Evolutionary conservation across 208 protist species (phyloP), one percentile per base, ranked within the genome.

Genomic region (Blechomonas ayalai): DNA sequence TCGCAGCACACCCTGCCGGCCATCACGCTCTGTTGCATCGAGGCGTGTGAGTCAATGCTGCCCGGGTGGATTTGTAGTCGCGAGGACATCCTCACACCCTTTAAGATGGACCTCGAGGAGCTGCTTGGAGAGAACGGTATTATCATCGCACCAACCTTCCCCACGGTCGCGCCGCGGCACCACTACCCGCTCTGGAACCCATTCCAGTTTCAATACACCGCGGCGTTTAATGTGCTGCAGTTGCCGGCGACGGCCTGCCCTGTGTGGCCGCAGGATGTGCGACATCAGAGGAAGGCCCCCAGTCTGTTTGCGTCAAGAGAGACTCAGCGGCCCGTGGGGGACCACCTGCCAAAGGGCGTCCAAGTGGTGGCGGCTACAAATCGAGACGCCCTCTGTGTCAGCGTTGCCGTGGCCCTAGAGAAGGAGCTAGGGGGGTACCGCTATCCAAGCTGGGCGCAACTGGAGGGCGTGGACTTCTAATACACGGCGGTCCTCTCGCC

Each of bases 201-300:
- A 2, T 81, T 92, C 23, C 67, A 87, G 54, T 92, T 87, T 37
- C 77, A 87, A 53, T 92, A 92, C 74, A 85, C 79, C 19, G 83
- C 83, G 1, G 74, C 67, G 35, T 92, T 92, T 57, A 92, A 92
- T 42, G 79, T 85, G 31, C 58, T 89, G 50, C 83, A 82, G 58
- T 66, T 88, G 50, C 83, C 83, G 2, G 73, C 71, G 24, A 86
- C 73, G 24, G 74, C 73, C 3, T 77, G 71, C 42, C 83, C 83
- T 0, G 60, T 89, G 7, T 92, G 83, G 80, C 18, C 27, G 10
- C 49, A 49, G n/a, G 59, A 72, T 6, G 36, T 74, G 22, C 59
- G 47, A 26, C 29, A 20, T 13, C 46, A 44, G 23, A 37, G 34
- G 4, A 62, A 15, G 9, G 47, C 59, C 1, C 40, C 45, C 4